Percentiles rank a stretch among this genome's conserved stretches.
phyloP scores from a whole-genome alignment of 78 protist species.

The Dictyostelium citrinum region DNA sequence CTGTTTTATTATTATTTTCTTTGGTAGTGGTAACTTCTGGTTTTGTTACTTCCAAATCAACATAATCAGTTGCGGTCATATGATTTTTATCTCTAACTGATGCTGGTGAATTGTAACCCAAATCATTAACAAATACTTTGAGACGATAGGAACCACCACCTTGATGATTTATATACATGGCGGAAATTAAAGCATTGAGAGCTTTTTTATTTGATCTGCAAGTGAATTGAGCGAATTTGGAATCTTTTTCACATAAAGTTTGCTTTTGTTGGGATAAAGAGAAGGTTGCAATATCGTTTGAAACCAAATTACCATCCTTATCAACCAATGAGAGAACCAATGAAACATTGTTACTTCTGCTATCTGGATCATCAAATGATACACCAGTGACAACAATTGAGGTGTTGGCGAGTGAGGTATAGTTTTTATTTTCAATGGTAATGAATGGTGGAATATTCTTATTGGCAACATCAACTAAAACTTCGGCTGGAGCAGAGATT shows the following conservation, averaged over 20 bases:
- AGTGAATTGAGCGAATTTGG: not conserved
- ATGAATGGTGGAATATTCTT: slow-evolving; percentile 13
- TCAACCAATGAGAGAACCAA: not conserved
- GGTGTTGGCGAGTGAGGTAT: not conserved
- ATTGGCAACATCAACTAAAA: not conserved
- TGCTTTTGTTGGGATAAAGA: not conserved
- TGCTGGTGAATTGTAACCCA: not conserved
- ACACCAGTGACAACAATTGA: not conserved
- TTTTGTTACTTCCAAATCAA: not conserved
- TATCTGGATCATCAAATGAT: slow-evolving; percentile 9
- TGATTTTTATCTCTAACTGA: not conserved
- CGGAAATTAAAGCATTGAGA: not conserved
- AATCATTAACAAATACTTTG: not conserved
- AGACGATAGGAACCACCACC: not conserved
- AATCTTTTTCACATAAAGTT: not conserved
- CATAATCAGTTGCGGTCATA: not conserved
- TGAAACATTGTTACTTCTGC: not conserved
- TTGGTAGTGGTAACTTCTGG: not conserved
- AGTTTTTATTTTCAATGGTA: not conserved
- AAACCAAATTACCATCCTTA: not conserved
- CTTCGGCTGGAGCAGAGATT: not conserved
- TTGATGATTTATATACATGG: not conserved
- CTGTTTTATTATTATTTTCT: slow-evolving; percentile 29
- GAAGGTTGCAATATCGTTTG: not conserved
- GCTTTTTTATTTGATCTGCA: not conserved